These are phyloP conservation scores for Hyaloscypha variabilis DNA, from an alignment of 495 filamentous ascomycete genomes.

Conservation along the genomic window DNA sequence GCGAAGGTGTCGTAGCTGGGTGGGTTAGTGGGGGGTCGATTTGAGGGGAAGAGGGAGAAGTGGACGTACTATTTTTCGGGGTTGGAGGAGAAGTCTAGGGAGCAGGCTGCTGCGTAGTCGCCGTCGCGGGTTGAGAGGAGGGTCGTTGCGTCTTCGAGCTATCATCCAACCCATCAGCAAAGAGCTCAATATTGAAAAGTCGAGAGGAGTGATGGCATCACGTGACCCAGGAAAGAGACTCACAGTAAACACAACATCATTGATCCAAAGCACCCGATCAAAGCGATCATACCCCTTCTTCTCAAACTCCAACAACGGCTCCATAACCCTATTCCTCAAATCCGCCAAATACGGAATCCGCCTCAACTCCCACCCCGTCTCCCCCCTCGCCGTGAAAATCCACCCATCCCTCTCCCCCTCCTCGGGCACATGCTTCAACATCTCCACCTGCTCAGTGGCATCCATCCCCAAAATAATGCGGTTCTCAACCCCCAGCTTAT, in stretches of 20 bases:
- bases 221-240: slow-evolving; percentile 22
- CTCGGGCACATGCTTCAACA: slow-evolving; percentile 52
- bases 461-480: slow-evolving; percentile 48
- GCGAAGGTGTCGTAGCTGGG: slow-evolving; percentile 80
- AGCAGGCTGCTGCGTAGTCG: slow-evolving; percentile 79
- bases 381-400: slow-evolving; percentile 53
- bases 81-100: slow-evolving; percentile 70
- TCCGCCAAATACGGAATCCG: slow-evolving; percentile 71
- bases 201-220: not conserved
- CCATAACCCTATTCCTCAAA: slow-evolving; percentile 60
- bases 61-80: slow-evolving; percentile 54
- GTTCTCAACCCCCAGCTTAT: slow-evolving; percentile 50
- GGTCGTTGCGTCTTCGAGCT: slow-evolving; percentile 66
- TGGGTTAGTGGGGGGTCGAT: not conserved
- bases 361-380: slow-evolving; percentile 48
- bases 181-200: slow-evolving; percentile 5
- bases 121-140: slow-evolving; percentile 75
- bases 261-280: slow-evolving; percentile 72
- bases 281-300: slow-evolving; percentile 55
- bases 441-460: slow-evolving; percentile 52
- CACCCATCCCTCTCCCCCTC: slow-evolving; percentile 52
- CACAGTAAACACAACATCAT: slow-evolving; percentile 76
- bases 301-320: slow-evolving; percentile 37
- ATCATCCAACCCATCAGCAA: slow-evolving; percentile 10
- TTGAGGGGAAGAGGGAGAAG: not conserved